Evolutionary conservation across 2,329 filamentous ascomycete species (phyloP).

Genomic region (Orbilia javanica): DNA sequence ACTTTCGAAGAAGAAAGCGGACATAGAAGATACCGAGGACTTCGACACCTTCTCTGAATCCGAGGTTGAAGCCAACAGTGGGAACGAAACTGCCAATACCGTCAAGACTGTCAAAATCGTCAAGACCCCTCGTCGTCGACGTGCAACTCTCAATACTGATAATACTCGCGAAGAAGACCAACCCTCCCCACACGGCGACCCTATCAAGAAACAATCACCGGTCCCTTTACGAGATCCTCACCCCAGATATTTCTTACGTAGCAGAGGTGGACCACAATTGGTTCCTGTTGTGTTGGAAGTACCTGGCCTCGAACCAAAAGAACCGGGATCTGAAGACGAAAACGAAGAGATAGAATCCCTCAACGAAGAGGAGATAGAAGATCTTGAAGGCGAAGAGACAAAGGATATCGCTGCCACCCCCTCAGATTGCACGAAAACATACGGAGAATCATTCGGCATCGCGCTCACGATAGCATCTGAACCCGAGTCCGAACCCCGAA

Average conservation of each 20-base stretch:
- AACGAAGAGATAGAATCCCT: not conserved
- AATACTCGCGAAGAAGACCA: slow-evolving; percentile 18
- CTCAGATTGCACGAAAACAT: not conserved
- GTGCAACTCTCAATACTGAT: not conserved
- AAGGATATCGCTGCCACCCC: not conserved
- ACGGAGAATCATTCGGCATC: not conserved
- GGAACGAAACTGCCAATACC: not conserved
- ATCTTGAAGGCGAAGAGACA: not conserved
- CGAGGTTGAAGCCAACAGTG: not conserved
- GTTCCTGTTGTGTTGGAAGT: not conserved
- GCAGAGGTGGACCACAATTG: not conserved
- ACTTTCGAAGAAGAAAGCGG: not conserved
- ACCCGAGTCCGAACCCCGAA: not conserved
- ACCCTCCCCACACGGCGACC: slow-evolving; percentile 14
- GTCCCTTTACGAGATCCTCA: not conserved
- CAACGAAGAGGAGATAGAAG: not conserved
- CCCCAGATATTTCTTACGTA: slow-evolving; percentile 30
- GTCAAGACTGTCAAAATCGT: not conserved
- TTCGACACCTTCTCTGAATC: not conserved
- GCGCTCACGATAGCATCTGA: not conserved
- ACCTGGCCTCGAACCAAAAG: not conserved
- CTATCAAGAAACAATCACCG: slow-evolving; percentile 18
- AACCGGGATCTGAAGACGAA: not conserved
- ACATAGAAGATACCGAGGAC: not conserved
- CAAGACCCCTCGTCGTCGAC: slow-evolving; percentile 2